Base-by-base conservation (phyloP, 352 stramenopile genomes). In the Phytophthora rubi region DNA sequence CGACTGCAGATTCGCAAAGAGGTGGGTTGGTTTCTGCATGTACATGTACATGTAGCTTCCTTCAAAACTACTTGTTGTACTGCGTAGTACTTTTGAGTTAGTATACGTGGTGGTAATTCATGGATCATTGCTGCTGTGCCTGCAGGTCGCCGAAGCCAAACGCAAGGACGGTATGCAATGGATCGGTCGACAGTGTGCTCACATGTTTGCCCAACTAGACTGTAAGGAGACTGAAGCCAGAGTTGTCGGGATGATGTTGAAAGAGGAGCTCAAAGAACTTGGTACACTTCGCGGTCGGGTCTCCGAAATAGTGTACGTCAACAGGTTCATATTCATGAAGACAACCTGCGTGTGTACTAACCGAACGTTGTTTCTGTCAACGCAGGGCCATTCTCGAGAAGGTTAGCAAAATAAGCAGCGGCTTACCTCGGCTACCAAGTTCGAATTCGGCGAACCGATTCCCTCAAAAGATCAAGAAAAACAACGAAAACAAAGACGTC, bases 181-280 rank as follows among this genome's bases (percentile, higher is more conserved):
- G 79, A 89, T 91, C 47, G 78, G 77, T 0, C 65, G 76, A 5
- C 81, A 90, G 55, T 91, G 83, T 23, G 81, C 78, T 16, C 80
- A 88, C 55, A 63, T 91, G 71, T 89, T 89, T 52, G 79, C 71
- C 15, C 83, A 90, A 35, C 62, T 91, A 4, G 83, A 89, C 55
- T 81, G 78, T 55, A 86, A 85, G 57, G 83, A 90, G 53, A 80
- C 68, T 0, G 80, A 87, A 52, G 73, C 78, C 5, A 79, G 74
- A 39, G 59, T 90, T 8, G 52, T 81, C 39, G 26, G 62, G 2
- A 15, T 88, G 51, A 16, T 90, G 10, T 52, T 62, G 4, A 54
- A 77, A 28, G 73, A 91, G 53, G 75, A 87, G 49, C 35, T 70
- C 28, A 23, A 26, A 4, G 63, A 77, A 58, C 49, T 67, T 47